These are phyloP conservation scores for Rhodotorula sp. DNA, from an alignment of 1,284 basidiomycete genomes.

Conservation along the genomic window DNA sequence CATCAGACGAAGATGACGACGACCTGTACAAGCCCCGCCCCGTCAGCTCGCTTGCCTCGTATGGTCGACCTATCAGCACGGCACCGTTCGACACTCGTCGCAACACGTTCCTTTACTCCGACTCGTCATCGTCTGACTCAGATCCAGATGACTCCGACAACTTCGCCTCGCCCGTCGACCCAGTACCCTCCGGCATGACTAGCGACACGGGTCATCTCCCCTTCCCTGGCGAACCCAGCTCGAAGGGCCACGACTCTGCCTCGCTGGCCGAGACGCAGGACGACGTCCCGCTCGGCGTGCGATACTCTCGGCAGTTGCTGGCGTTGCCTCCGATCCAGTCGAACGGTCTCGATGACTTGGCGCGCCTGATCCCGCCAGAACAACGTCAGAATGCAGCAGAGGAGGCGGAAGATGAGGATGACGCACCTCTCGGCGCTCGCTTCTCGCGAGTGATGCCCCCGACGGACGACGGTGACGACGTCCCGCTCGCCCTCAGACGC, in stretches of 20 bases:
- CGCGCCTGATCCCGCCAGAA: too few relatives aligned
- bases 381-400: neutral
- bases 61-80: too few relatives aligned
- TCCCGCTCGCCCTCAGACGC: conserved; percentile 29
- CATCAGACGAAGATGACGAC: neutral
- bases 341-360: too few relatives aligned
- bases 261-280: conserved; percentile 7
- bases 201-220: neutral
- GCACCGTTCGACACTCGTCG: neutral
- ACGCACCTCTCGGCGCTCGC: conserved; percentile 14
- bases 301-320: neutral
- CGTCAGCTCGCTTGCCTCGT: conserved; percentile 3
- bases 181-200: too few relatives aligned
- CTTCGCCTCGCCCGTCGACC: too few relatives aligned
- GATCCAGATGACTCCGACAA: neutral
- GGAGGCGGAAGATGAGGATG: conserved; percentile 4
- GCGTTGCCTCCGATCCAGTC: too few relatives aligned
- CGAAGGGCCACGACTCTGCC: conserved; percentile 7
- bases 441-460: neutral
- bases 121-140: neutral
- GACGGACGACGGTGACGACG: conserved; percentile 19
- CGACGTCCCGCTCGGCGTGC: conserved; percentile 7
- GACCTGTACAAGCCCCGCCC: conserved; percentile 1
- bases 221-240: conserved; percentile 23
- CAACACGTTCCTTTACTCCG: neutral